A percentile compares a stretch with the other conserved stretches of the same genome.
Conservation (phyloP, 164 flowering plant species). For the Magnolia kwangsiensis region DNA sequence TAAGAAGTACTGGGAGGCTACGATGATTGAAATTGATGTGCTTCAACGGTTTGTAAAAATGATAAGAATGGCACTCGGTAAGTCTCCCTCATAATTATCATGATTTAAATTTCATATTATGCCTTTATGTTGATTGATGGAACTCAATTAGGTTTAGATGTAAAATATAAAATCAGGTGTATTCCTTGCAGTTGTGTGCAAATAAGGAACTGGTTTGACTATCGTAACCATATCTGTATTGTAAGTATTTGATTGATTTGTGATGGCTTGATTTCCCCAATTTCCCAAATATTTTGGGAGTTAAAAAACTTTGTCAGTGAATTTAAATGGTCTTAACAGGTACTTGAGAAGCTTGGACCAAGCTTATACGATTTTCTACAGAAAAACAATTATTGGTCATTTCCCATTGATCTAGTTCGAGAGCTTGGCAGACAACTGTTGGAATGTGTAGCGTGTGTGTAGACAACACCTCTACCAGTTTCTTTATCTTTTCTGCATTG, state of each 20-base stretch:
- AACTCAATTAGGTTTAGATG: not conserved
- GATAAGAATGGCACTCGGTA: conserved; percentile 84
- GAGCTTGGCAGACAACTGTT: conserved; percentile 98
- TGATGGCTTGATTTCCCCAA: conserved; percentile 51
- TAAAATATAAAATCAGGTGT: conserved; percentile 48
- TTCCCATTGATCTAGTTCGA: conserved; percentile 99
- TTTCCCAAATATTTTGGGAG: conserved; percentile 44
- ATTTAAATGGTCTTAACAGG: conserved; percentile 93
- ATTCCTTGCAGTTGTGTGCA: conserved; percentile 99
- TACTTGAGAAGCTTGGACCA: conserved; percentile 99
- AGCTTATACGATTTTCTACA: conserved; percentile 99
- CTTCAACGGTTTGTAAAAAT: too few relatives aligned
- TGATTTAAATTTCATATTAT: not conserved
- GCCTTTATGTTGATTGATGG: not conserved
- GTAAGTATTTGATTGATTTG: conserved; percentile 82
- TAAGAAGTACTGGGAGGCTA: too few relatives aligned
- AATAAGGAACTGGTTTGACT: conserved; percentile 99
- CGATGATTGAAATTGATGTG: too few relatives aligned
- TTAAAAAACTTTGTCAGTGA: conserved; percentile 58
- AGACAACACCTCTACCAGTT: too few relatives aligned
- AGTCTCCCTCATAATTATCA: conserved; percentile 19
- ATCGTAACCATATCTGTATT: conserved; percentile 99
- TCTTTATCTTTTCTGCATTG: too few relatives aligned
- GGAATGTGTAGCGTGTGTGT: conserved; percentile 99
- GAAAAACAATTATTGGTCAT: conserved; percentile 99